Base-by-base conservation (phyloP, 2,329 filamentous ascomycete species). In the Phialemonium atrogriseum region DNA sequence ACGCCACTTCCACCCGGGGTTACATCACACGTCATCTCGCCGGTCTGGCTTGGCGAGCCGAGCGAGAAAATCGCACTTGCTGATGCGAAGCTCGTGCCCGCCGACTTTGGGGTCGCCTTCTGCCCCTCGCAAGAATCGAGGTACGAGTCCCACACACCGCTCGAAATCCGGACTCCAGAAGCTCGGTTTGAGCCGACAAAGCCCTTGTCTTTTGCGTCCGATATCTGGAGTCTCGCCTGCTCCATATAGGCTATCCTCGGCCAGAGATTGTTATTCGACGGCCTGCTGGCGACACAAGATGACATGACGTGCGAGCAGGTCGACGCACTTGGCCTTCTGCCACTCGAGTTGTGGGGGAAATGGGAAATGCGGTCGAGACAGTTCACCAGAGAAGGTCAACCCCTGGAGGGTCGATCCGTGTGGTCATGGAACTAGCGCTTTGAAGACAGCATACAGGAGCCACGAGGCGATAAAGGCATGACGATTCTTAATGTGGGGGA, bases 141-240 rank as follows among this genome's bases (percentile, higher is more conserved):
- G 1, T 38, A 39, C 15, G 32, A 51, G 13, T 58, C 52, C 15
- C 44, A 47, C 20, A 49, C 51, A 9, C 55, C 54, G 0, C 44
- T 52, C 10, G 39, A 9, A 18, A 38, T 48, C 27, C 47, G 49
- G 4, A 50, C 55, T 9, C 58, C 57, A 1, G 58, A 62, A 40
- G 42, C 43, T 17, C 42, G 44, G 10, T 62, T 63, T 33, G 52
- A 59, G 19, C 47, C 52, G 17, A 36, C 34, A 10, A 49, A 24
- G 11, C 47, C 57, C 10, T 46, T 61, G 6, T 49, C 50, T 2
- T 55, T 53, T 23, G 15, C 46, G 14, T 53, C 55, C 2, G 57
- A 62, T 23, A 57, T 60, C 11, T 62, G 56, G 59, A 56, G 50
- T n/a, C 49, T 62, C 4, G 51, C 47, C 1, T 61, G 52, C 32